Evolutionary conservation across 768 basidiomycete species (phyloP).

Genomic region (Tulasnella calospora): DNA sequence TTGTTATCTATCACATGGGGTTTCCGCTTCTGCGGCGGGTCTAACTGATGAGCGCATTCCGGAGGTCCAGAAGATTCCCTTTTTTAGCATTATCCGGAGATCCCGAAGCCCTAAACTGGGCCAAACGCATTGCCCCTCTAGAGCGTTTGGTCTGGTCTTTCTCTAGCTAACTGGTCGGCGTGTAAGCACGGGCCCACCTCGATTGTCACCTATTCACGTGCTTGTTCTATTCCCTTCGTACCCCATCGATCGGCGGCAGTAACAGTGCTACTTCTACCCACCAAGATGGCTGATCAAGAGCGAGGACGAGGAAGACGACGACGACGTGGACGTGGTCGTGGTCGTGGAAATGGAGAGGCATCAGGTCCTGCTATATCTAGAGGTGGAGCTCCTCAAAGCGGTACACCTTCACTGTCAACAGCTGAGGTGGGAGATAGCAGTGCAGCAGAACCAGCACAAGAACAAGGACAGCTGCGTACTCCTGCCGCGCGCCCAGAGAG

Average conservation of each 20-base stretch:
- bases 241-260: not conserved
- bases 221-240: not conserved
- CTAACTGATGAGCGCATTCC: not conserved
- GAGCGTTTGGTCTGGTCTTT: not conserved
- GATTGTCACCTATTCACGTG: no score
- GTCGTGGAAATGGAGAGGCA: not conserved
- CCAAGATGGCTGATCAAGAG: not conserved
- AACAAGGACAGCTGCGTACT: not conserved
- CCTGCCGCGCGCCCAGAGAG: not conserved
- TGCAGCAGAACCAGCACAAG: not conserved
- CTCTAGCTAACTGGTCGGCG: no score
- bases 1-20: not conserved
- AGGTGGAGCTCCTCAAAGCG: not conserved
- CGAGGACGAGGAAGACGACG: not conserved
- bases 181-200: no score
- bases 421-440: not conserved
- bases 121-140: not conserved
- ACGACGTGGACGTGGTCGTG: not conserved
- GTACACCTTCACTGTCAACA: not conserved
- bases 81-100: not conserved
- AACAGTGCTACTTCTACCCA: not conserved
- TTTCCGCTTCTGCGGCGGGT: no score
- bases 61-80: no score
- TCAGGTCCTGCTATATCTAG: not conserved
- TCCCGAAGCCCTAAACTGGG: not conserved